These are phyloP conservation scores for Phlyctochytrium arcticum DNA, from an alignment of 192 early-diverging fungal genomes.

Conservation along the genomic window DNA sequence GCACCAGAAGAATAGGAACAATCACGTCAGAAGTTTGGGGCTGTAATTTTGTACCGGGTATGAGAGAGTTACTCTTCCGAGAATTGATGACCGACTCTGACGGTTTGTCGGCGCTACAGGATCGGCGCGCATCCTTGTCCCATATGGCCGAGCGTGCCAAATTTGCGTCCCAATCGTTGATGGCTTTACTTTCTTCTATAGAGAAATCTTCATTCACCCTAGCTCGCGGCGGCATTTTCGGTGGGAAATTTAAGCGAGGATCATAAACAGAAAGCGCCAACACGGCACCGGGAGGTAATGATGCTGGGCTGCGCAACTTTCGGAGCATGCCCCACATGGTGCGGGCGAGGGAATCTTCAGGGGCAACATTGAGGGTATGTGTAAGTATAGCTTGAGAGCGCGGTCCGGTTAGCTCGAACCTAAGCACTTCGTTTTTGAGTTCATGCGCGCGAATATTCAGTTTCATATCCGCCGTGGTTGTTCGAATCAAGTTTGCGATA, in stretches of 20 bases:
- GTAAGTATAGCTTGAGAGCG: conserved; percentile 71
- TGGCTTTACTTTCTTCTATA: no score
- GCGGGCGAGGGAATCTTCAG: neutral
- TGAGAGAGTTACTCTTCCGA: conserved; percentile 39
- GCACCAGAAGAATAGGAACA: conserved; percentile 80
- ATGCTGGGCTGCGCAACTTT: conserved; percentile 53
- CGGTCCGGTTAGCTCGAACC: conserved; percentile 89
- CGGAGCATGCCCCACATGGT: conserved; percentile 21
- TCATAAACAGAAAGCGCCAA: conserved; percentile 78
- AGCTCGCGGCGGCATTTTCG: conserved; percentile 32
- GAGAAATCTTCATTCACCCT: no score
- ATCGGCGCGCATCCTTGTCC: neutral
- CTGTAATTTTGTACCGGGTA: conserved; percentile 68
- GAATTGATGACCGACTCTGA: conserved; percentile 21
- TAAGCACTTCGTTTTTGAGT: conserved; percentile 41
- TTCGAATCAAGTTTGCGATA: neutral
- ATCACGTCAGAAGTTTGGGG: conserved; percentile 50
- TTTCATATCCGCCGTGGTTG: neutral
- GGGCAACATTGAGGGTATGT: conserved; percentile 48
- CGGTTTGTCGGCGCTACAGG: conserved; percentile 1
- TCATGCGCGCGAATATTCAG: neutral
- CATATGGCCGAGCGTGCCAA: conserved; percentile 24
- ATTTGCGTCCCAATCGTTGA: conserved; percentile 28
- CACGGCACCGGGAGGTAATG: conserved; percentile 75
- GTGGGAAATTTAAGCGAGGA: conserved; percentile 65